Evolutionary conservation across 2,329 filamentous ascomycete genomes (phyloP), one percentile per base, ranked within the genome.

Genomic region (Thelonectria blattea): DNA sequence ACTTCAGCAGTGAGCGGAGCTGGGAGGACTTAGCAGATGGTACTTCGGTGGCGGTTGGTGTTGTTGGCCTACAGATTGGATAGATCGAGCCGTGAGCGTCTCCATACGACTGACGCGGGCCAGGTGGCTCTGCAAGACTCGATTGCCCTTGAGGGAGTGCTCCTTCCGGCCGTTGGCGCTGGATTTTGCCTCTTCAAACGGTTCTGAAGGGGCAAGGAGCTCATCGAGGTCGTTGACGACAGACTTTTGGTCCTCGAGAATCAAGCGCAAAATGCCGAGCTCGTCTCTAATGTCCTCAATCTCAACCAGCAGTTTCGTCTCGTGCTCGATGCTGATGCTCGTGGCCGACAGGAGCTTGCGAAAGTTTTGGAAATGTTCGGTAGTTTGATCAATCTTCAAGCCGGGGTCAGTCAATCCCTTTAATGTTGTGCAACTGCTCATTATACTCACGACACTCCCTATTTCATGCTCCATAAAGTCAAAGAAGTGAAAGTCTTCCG

Each of bases 251-350:
- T 58, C 56, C 18, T 52, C 41, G 17, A 58, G 18, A n/a, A 58
- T 48, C 7, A 48, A 32, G 9, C 49, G 39, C 17, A 58, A 14
- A 30, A 58, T 53, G 9, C 42, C 32, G 2, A 58, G 27, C 27
- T 58, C 56, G n/a, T 58, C 56, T 20, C 39, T n/a, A 22, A 58
- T 58, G 43, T 58, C 56, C n/a, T 58, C 56, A 42, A 58, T 53
- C 49, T 58, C 56, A 15, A 58, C 49, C 11, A 58, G 27, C 12
- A 60, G 47, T 17, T 55, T 54, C 6, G 52, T 56, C 24, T 58
- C 49, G 17, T 32, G n/a, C 32, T 58, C 56, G n/a, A 58, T 58
- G 37, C 43, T 20, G 24, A 58, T 58, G 20, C 34, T 48, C 17
- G 34, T 20, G 3, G 49, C 56, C 5, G 50, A 53, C 37, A 58